A percentile compares a stretch with the other conserved stretches of the same genome.
phyloP scores from a whole-genome alignment of 768 basidiomycete genomes.

The Lactarius pseudohatsudake region DNA sequence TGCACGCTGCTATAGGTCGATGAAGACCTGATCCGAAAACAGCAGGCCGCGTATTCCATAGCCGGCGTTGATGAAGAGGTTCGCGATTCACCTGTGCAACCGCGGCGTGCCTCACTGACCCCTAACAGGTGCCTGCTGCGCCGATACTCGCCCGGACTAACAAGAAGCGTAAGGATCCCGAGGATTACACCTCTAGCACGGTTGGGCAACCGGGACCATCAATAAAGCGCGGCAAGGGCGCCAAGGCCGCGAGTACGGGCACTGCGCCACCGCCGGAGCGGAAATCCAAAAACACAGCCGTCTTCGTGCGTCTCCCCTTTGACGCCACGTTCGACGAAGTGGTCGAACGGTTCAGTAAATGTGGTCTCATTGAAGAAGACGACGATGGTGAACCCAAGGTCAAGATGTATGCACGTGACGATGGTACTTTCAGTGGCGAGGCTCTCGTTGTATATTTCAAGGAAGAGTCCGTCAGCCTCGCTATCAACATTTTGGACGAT shows the following conservation, averaged over 20 bases:
- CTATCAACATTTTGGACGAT: conserved; percentile 84
- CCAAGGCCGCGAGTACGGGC: conserved; percentile 41
- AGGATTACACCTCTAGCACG: conserved; percentile 66
- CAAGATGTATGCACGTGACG: conserved; percentile 90
- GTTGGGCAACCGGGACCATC: conserved; percentile 49
- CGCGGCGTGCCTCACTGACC: conserved; percentile 24
- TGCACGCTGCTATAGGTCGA: conserved; percentile 57
- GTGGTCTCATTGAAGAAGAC: conserved; percentile 90
- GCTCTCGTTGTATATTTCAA: conserved; percentile 97
- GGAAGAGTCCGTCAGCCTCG: conserved; percentile 89
- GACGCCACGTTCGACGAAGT: conserved; percentile 77
- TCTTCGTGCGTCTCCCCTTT: conserved; percentile 81
- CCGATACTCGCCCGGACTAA: conserved; percentile 77
- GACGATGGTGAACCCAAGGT: conserved; percentile 90
- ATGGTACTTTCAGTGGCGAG: conserved; percentile 89
- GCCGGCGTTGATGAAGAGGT: conserved; percentile 94
- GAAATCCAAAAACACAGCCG: conserved; percentile 88
- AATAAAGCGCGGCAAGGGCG: conserved; percentile 67
- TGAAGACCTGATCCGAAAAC: conserved; percentile 80
- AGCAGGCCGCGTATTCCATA: conserved; percentile 94
- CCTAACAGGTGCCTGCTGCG: conserved; percentile 74
- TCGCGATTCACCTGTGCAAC: conserved; percentile 34
- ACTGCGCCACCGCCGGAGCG: conserved; percentile 40
- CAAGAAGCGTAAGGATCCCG: conserved; percentile 76
- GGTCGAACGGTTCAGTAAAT: conserved; percentile 84